Conservation (phyloP, 192 early-diverging fungal genomes). For the Coemansia aciculifera region DNA sequence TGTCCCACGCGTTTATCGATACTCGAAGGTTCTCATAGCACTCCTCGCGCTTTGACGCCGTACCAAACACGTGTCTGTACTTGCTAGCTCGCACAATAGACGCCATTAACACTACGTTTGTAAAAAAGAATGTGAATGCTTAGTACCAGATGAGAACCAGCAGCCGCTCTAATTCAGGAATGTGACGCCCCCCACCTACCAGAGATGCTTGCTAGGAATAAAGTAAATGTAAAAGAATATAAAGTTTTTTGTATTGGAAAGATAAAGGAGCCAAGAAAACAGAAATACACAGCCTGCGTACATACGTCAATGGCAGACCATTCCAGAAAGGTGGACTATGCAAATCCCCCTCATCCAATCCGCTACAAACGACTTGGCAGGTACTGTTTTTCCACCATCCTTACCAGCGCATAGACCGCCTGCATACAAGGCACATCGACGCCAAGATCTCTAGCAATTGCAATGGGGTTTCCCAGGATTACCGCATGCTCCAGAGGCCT, state of each 20-base stretch:
- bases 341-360: not conserved
- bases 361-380: too few relatives aligned
- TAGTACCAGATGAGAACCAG: not conserved
- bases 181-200: not conserved
- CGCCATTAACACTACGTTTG: constrained; percentile 57
- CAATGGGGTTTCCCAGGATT: constrained; percentile 57
- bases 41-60: constrained; percentile 80
- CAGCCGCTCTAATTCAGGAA: not conserved
- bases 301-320: not conserved
- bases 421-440: constrained; percentile 52
- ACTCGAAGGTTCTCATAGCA: constrained; percentile 94
- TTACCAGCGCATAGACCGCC: constrained; percentile 55
- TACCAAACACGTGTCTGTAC: constrained; percentile 94
- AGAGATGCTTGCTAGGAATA: not conserved
- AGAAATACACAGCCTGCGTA: not conserved
- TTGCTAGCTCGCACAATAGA: constrained; percentile 82
- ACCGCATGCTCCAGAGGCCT: constrained; percentile 61
- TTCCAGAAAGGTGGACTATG: not conserved
- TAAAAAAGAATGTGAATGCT: not conserved
- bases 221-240: not conserved
- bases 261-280: not conserved
- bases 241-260: not conserved
- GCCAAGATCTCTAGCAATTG: constrained; percentile 41
- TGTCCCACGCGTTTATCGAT: constrained; percentile 93
- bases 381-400: constrained; percentile 28